These are phyloP conservation scores for Benincasa hispida DNA, from an alignment of 306 rosid species.

Conservation along the genomic window DNA sequence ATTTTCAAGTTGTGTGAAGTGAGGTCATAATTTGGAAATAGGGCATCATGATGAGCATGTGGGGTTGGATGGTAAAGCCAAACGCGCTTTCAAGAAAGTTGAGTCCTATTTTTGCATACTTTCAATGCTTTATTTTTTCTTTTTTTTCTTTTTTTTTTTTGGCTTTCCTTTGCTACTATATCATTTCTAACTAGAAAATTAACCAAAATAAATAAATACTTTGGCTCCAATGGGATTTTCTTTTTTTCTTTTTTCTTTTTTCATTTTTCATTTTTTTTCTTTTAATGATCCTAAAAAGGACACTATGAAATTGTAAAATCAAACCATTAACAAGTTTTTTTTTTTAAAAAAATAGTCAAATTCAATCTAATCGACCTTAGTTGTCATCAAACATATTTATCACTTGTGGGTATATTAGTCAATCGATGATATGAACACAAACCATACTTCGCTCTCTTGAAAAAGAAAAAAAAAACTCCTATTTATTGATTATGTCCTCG, in stretches of 20 bases:
- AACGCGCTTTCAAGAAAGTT: neutral
- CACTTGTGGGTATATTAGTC: neutral
- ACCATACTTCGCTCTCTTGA: too few species aligned
- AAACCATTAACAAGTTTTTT: neutral
- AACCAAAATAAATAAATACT: neutral
- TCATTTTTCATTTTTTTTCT: neutral
- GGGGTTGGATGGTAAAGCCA: conserved; percentile 1
- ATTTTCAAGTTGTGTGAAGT: neutral
- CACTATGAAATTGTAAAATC: neutral
- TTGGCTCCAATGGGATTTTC: neutral
- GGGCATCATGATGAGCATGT: neutral
- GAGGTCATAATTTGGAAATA: neutral
- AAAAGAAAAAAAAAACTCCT: too few species aligned
- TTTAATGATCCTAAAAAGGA: neutral
- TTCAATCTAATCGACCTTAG: neutral
- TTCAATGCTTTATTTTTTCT: neutral
- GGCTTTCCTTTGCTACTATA: neutral
- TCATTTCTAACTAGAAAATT: neutral
- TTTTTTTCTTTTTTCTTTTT: too few species aligned
- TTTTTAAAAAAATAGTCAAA: neutral
- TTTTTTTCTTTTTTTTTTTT: neutral
- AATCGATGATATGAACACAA: neutral
- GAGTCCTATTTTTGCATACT: neutral
- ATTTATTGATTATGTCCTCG: too few species aligned
- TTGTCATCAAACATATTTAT: neutral